Evolutionary conservation across 352 stramenopile species (phyloP), one percentile per base, ranked within the genome.

Genomic region (Pythium pyrilobum): DNA sequence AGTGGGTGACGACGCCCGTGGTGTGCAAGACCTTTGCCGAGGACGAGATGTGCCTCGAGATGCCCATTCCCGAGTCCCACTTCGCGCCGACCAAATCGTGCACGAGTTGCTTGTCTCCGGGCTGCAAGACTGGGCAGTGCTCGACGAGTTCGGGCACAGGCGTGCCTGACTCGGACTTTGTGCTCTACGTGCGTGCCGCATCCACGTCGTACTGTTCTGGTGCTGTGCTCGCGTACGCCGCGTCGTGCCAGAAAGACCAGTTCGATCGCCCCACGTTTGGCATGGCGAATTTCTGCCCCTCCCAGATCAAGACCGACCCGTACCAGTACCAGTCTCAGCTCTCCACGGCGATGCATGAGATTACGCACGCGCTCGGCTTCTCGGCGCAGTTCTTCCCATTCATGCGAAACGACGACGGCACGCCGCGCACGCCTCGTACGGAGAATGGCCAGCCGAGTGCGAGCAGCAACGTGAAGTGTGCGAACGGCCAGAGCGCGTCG

Each of bases 221-320:
- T 9, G 64, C 67, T 0, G 81, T 84, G 13, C 56, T 95, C 0
- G 85, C 81, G 10, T 95, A 91, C 56, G 82, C 85, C 0, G 75
- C 74, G 0, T 86, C 82, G 0, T 95, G 85, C 52, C 85, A 91
- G 52, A 89, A 88, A 38, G 82, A 95, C 54, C 81, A 93, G 45
- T 89, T 77, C 50, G 85, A 95, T 52, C 78, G 81, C 5, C 82
- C 81, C 10, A 92, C 77, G 13, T 90, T 93, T 50, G 82, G 85
- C 0, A 92, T 91, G 79, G 65, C 67, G 7, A 93, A 95, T 62
- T 91, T 93, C 41, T 95, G 85, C 38, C 82, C 85, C 3, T 59
- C 49, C 0, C 71, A 88, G 45, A 77, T 93, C 41, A 77, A 81
- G 25, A 75, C 63, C 4, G 69, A 79, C 16, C 49, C 64, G 15